These are phyloP conservation scores for Beta corolliflora DNA, from an alignment of 179 eudicot species.

Conservation along the genomic window DNA sequence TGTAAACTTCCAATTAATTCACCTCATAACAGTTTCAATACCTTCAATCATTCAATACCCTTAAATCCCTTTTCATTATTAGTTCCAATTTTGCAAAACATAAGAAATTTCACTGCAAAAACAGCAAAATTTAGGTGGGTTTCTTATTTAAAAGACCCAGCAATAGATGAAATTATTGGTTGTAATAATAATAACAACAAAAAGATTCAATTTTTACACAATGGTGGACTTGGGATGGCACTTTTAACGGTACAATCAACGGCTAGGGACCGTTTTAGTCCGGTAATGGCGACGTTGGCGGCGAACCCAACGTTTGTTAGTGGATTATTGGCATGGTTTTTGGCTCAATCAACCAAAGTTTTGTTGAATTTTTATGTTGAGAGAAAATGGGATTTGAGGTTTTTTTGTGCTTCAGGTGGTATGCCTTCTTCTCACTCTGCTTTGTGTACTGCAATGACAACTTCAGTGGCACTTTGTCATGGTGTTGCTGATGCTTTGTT, in stretches of 20 bases:
- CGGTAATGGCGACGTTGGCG: conserved; percentile 66
- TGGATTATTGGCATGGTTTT: conserved; percentile 61
- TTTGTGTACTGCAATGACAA: conserved; percentile 78
- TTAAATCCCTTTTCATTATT: conserved; percentile 32
- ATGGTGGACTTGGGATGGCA: conserved; percentile 61
- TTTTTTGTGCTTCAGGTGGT: conserved; percentile 83
- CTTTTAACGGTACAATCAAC: conserved; percentile 61
- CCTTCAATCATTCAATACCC: conserved; percentile 21
- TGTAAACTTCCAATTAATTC: conserved; percentile 18
- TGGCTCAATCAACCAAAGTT: conserved; percentile 72
- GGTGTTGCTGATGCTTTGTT: conserved; percentile 85
- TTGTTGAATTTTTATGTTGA: conserved; percentile 71
- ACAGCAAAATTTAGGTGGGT: conserved; percentile 33
- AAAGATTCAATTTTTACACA: conserved; percentile 35
- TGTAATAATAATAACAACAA: no score
- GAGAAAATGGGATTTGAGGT: conserved; percentile 73
- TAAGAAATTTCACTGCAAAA: conserved; percentile 31
- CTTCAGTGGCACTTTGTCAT: conserved; percentile 86
- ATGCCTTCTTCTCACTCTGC: conserved; percentile 98
- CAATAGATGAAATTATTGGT: neutral
- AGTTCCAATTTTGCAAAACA: conserved; percentile 35
- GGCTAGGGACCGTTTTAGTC: conserved; percentile 65
- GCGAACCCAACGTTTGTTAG: conserved; percentile 81
- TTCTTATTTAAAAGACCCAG: conserved; percentile 21
- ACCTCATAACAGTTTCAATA: neutral